These are phyloP conservation scores for Aeminium ludgeri DNA, from an alignment of 495 filamentous ascomycete genomes.

Conservation along the genomic window DNA sequence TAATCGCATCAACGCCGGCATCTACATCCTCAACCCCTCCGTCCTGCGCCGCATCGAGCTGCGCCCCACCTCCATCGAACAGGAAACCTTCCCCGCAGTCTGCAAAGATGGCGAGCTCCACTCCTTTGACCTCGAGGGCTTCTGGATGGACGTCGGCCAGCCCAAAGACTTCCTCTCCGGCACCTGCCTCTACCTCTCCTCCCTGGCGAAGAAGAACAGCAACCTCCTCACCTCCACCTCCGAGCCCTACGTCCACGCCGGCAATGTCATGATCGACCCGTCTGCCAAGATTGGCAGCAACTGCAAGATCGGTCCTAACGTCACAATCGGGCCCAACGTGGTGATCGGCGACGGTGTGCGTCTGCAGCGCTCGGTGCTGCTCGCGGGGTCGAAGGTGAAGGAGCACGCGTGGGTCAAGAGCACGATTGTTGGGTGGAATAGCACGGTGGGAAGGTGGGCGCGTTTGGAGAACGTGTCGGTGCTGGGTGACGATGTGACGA, in stretches of 20 bases:
- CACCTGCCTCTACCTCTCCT: slow-evolving; percentile 92
- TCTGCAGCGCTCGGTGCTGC: slow-evolving; percentile 81
- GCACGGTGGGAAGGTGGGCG: slow-evolving; percentile 87
- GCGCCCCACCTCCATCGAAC: slow-evolving; percentile 96
- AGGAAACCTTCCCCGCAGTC: slow-evolving; percentile 97
- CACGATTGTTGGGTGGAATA: slow-evolving; percentile 99
- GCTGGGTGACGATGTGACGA: slow-evolving; percentile 96
- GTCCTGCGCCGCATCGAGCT: slow-evolving; percentile 86
- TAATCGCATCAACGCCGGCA: slow-evolving; percentile 97
- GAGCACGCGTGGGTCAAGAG: slow-evolving; percentile 99
- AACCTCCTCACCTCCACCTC: slow-evolving; percentile 62
- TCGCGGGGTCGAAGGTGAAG: slow-evolving; percentile 84
- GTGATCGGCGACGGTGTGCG: slow-evolving; percentile 90
- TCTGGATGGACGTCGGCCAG: slow-evolving; percentile 99
- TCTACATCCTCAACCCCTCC: slow-evolving; percentile 94
- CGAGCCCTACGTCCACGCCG: slow-evolving; percentile 75
- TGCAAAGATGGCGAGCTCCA: slow-evolving; percentile 81
- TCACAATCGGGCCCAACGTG: slow-evolving; percentile 89
- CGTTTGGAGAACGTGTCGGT: slow-evolving; percentile 95
- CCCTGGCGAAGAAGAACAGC: slow-evolving; percentile 78
- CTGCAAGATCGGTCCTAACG: slow-evolving; percentile 95
- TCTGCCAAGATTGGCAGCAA: slow-evolving; percentile 95
- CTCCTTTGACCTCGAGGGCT: slow-evolving; percentile 95
- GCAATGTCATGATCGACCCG: slow-evolving; percentile 92
- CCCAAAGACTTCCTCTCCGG: slow-evolving; percentile 97